Evolutionary conservation across 2,329 filamentous ascomycete species (phyloP).

Genomic region (Aspergillus felis): DNA sequence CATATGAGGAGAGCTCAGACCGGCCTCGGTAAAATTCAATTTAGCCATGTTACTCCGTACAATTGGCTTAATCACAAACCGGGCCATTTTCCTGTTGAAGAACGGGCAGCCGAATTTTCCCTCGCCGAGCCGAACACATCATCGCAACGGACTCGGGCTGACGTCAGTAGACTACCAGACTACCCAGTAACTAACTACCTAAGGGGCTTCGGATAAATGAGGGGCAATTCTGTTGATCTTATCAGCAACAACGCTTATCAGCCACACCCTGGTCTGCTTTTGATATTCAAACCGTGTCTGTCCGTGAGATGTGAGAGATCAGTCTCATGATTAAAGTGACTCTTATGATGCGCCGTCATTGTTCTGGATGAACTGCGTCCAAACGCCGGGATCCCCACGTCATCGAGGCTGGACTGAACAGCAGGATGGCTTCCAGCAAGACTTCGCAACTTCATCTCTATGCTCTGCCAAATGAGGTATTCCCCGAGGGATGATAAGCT

Average conservation of each 20-base stretch:
- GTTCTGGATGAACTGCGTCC: not conserved
- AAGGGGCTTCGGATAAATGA: not conserved
- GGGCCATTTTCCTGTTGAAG: not conserved
- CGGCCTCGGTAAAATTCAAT: not conserved
- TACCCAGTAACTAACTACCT: too few relatives aligned
- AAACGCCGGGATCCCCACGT: not conserved
- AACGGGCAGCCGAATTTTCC: not conserved
- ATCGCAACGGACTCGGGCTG: not conserved
- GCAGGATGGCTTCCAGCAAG: slow-evolving; percentile 8
- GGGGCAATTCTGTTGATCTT: not conserved
- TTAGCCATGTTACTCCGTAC: slow-evolving; percentile 1
- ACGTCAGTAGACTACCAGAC: slow-evolving; percentile 1
- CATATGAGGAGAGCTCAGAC: not conserved
- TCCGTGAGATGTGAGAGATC: not conserved
- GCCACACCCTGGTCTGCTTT: not conserved
- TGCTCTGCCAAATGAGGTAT: slow-evolving; percentile 36
- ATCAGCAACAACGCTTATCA: not conserved
- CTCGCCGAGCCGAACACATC: not conserved
- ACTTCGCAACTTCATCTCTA: slow-evolving; percentile 15
- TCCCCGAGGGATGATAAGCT: not conserved
- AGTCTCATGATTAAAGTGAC: not conserved
- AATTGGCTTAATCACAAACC: not conserved
- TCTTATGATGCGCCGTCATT: not conserved
- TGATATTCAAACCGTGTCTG: not conserved
- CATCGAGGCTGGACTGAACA: not conserved